Evolutionary conservation across 2,329 filamentous ascomycete species (phyloP).

Genomic region (Fusarium chlamydosporum): DNA sequence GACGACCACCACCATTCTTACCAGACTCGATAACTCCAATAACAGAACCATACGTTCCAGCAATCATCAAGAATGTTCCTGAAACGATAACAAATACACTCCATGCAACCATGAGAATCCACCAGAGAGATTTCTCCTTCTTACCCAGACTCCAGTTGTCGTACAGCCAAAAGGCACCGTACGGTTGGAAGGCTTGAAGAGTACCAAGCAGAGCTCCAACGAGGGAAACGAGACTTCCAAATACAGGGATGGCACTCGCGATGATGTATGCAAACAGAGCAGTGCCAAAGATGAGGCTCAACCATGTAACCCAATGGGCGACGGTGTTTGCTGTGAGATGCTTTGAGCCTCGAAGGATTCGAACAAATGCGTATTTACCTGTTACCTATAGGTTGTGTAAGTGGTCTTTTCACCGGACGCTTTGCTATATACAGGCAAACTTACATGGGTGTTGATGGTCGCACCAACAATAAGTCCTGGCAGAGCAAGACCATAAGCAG

Average conservation of each 20-base stretch:
- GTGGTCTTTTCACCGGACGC: background rate
- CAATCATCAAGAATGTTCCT: constrained; percentile 58
- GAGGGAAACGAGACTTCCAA: constrained; percentile 47
- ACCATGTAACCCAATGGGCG: constrained; percentile 52
- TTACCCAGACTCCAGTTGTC: constrained; percentile 45
- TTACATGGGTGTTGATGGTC: constrained; percentile 48
- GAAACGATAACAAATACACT: constrained; percentile 26
- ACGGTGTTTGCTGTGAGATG: constrained; percentile 51
- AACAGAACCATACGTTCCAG: constrained; percentile 61
- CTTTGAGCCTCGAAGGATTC: constrained; percentile 48
- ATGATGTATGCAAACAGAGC: constrained; percentile 50
- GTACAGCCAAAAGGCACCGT: constrained; percentile 50
- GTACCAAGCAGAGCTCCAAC: constrained; percentile 51
- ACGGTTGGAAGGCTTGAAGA: constrained; percentile 49
- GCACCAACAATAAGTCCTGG: constrained; percentile 49
- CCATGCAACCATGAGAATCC: constrained; percentile 26
- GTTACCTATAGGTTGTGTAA: constrained; percentile 18
- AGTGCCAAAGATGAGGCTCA: constrained; percentile 47
- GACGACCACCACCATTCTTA: constrained; percentile 53
- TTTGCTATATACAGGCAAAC: background rate
- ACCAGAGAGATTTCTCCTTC: background rate
- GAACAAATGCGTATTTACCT: constrained; percentile 27
- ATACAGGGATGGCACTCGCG: constrained; percentile 41
- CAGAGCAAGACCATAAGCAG: constrained; percentile 57
- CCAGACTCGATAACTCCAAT: constrained; percentile 55